These are phyloP conservation scores for Fusarium musae DNA, from an alignment of 2,329 filamentous ascomycete species.

Conservation along the genomic window DNA sequence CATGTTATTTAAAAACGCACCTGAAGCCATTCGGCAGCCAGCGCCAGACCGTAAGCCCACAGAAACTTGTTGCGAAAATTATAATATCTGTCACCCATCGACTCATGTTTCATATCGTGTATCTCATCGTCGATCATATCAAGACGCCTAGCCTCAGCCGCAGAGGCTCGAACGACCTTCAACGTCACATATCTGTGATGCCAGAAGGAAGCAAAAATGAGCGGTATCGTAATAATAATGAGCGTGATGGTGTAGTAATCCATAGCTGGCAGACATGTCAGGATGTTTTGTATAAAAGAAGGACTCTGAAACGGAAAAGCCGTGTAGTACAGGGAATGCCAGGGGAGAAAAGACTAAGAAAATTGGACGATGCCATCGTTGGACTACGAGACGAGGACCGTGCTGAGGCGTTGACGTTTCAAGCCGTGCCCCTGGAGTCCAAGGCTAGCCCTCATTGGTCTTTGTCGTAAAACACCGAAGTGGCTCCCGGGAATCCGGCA, in stretches of 20 bases:
- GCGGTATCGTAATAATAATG: background rate
- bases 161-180: background rate
- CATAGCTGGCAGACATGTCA: background rate
- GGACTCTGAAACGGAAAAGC: accelerated
- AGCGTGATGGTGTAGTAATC: background rate
- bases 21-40: background rate
- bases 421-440: background rate
- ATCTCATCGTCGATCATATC: slow-evolving; percentile 4
- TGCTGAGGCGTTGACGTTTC: background rate
- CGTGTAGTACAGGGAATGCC: accelerated
- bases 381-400: background rate
- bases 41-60: background rate
- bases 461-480: background rate
- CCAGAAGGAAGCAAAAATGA: background rate
- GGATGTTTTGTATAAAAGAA: background rate
- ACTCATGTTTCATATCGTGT: background rate
- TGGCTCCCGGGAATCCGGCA: background rate
- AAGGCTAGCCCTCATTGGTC: background rate
- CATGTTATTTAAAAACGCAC: background rate
- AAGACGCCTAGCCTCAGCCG: background rate
- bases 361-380: background rate
- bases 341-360: background rate
- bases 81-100: background rate
- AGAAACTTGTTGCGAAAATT: background rate
- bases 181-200: background rate